Base-by-base conservation (phyloP, 345 rosid genomes). In the Clarkia xantiana region DNA sequence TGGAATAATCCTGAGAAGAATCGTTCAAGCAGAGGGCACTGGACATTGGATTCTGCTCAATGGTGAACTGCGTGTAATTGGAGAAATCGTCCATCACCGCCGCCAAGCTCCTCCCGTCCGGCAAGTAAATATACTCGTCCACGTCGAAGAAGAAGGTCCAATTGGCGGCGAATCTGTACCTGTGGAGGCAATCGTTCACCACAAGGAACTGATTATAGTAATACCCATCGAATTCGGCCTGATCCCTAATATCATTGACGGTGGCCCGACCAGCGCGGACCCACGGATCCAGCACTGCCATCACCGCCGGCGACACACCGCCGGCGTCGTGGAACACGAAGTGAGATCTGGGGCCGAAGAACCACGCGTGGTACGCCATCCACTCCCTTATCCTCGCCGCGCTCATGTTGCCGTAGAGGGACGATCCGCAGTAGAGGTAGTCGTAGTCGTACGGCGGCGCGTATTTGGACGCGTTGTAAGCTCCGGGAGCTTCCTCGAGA, bases 341-440 rank as follows among this genome's bases (percentile, higher is more conserved):
- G 70, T 87, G 94, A 10, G 94, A 87, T 4, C 58, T 77, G 16
- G 71, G 70, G 0, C 96, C 96, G 6, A 87, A 83, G 66, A 87
- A 81, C 87, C 94, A 77, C 1, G 87, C 78, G 61, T 87, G 96
- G 58, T 83, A 87, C 53, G 96, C 96, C 70, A 83, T 87, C 94
- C 94, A 87, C 47, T 87, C 96, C 48, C 90, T 62, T 17, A 87
- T 70, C 60, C 96, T 74, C 9, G 67, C 57, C 2, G 87, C 73
- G 45, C 75, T 80, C 57, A 87, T 60, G 63, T 79, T 71, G 0
- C 96, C 96, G 55, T 83, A 87, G 14, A 87, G 57, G 0, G 96
- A 83, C 14, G 94, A 83, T 51, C 90, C 94, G 44, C 96, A 87
- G 54, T 87, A 87, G n/a, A 87, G 67, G 55, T 81, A 87, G 2